These are phyloP conservation scores for Pseudogymnoascus pannorum DNA, from an alignment of 2,329 filamentous ascomycete species.

Conservation along the genomic window DNA sequence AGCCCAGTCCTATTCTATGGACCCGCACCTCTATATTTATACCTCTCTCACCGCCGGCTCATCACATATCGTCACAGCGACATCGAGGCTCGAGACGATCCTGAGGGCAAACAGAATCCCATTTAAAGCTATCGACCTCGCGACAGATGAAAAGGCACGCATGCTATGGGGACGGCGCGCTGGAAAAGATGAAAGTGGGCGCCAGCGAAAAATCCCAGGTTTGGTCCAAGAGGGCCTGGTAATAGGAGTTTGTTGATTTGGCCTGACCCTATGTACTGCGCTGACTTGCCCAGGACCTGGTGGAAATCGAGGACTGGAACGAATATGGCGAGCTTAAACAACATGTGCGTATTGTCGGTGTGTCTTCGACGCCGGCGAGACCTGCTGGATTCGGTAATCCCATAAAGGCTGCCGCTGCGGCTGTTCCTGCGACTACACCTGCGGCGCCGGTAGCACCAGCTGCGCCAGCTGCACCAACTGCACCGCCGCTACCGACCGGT, in stretches of 20 bases:
- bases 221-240: constrained; percentile 82
- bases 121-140: constrained; percentile 86
- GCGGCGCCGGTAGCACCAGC: constrained; percentile 26
- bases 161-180: constrained; percentile 82
- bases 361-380: constrained; percentile 30
- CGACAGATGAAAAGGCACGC: constrained; percentile 80
- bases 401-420: constrained; percentile 15
- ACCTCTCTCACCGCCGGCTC: constrained; percentile 93
- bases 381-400: neutral
- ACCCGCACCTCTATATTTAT: constrained; percentile 82
- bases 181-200: constrained; percentile 58
- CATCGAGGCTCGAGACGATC: constrained; percentile 91
- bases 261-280: neutral
- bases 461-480: constrained; percentile 18
- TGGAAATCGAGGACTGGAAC: constrained; percentile 97
- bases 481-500: constrained; percentile 16
- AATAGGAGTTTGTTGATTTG: constrained; percentile 61
- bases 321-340: constrained; percentile 93
- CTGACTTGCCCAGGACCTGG: constrained; percentile 60
- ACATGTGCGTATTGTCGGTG: constrained; percentile 59
- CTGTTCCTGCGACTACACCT: constrained; percentile 19
- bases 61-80: constrained; percentile 92
- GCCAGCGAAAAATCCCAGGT: constrained; percentile 71
- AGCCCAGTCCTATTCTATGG: constrained; percentile 35
- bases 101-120: constrained; percentile 89